Conservation (phyloP, 2,329 filamentous ascomycete genomes). For the Lasiodiplodia gonubiensis region DNA sequence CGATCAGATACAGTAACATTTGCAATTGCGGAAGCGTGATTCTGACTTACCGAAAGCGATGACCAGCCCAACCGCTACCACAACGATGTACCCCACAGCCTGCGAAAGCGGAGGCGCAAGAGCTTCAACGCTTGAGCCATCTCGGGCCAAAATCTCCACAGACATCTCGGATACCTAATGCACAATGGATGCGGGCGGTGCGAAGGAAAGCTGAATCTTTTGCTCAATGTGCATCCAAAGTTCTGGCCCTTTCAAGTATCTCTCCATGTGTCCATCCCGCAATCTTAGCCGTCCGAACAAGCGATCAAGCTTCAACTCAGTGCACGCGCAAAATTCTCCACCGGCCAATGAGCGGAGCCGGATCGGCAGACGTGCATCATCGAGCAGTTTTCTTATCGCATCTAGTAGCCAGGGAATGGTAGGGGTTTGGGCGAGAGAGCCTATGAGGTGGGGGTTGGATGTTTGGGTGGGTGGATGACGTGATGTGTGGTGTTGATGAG, state of each 20-base stretch:
- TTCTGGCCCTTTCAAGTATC: neutral
- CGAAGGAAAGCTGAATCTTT: neutral
- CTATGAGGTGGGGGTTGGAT: neutral
- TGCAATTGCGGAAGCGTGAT: neutral
- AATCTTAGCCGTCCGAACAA: neutral
- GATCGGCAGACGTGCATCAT: neutral
- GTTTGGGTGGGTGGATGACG: neutral
- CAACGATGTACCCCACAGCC: conserved; percentile 51
- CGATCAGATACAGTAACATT: neutral
- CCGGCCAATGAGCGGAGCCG: neutral
- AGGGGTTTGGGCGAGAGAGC: neutral
- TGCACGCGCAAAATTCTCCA: neutral
- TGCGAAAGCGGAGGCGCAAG: conserved; percentile 36
- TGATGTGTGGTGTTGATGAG: neutral
- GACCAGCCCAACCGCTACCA: conserved; percentile 49
- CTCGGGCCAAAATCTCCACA: conserved; percentile 6
- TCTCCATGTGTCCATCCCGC: neutral
- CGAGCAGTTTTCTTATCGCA: neutral
- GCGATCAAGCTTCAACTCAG: neutral
- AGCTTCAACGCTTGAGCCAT: conserved; percentile 10
- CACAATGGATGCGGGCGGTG: neutral
- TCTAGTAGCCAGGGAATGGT: neutral
- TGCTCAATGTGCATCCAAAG: neutral
- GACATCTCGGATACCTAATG: neutral
- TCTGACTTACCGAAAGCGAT: conserved; percentile 46